Evolutionary conservation across 169 alveolate species (phyloP).

Genomic region (Cryptosporidium viatorum): DNA sequence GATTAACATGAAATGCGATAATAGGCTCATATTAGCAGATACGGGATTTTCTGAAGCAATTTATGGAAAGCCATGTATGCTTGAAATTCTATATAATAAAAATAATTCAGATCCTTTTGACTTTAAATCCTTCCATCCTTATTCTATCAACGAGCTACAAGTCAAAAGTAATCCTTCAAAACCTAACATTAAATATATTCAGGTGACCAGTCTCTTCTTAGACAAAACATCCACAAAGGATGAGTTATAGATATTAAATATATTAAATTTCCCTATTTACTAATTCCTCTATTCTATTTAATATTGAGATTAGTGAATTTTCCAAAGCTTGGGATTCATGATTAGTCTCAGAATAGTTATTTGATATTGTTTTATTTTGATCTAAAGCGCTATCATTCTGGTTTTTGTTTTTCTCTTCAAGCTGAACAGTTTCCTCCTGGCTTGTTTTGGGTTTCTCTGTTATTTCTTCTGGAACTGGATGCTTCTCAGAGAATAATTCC

Average conservation of each 20-base stretch:
- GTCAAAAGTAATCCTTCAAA: conserved; percentile 2
- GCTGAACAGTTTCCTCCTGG: background rate
- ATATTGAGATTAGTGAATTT: conserved; percentile 23
- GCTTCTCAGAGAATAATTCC: background rate
- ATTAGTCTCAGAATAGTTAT: background rate
- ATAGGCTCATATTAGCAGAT: conserved; percentile 51
- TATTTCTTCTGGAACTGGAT: background rate
- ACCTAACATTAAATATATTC: conserved; percentile 54
- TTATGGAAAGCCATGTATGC: conserved; percentile 56
- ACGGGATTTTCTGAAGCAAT: conserved; percentile 76
- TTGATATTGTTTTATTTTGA: background rate
- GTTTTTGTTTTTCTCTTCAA: background rate
- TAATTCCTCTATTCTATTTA: conserved; percentile 27
- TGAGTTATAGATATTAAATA: conserved; percentile 12
- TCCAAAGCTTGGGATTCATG: conserved; percentile 3
- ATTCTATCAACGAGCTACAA: conserved; percentile 50
- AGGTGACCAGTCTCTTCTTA: conserved; percentile 25
- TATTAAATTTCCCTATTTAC: conserved; percentile 36
- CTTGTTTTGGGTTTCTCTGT: background rate
- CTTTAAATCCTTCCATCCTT: conserved; percentile 15
- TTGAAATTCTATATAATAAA: conserved; percentile 21
- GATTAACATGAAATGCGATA: conserved; percentile 69
- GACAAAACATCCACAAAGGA: conserved; percentile 2
- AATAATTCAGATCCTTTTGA: background rate
- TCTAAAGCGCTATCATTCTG: background rate